Base-by-base conservation (phyloP, 345 rosid species). In the Acer saccharum region DNA sequence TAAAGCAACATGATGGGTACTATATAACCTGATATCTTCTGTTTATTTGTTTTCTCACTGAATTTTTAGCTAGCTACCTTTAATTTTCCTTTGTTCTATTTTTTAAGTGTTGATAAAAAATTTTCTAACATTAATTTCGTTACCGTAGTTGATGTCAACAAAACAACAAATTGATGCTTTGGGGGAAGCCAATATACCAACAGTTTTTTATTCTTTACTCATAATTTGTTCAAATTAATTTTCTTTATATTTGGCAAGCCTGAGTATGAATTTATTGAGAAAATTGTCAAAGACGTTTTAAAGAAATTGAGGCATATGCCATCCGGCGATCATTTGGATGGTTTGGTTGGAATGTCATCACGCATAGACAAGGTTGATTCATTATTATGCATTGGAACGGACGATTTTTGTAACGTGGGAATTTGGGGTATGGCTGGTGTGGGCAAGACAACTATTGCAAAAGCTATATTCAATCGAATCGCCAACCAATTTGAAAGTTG, bases 361-460 rank as follows among this genome's bases (percentile, higher is more conserved):
- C 79, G 66, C 6, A 9, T 75, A 0, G 13, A 39, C 7, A 27
- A 64, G 21, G 12, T 84, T 8, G 29, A 65, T 6, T n/a, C 43
- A 13, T 12, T 60, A 1, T 12, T 84, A 55, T 0, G 41, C 10
- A 16, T 48, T 11, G 66, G 21, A 3, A 39, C 74, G 2, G 7
- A 0, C 12, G 79, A 65, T 25, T 74, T 74, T 25, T 62, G 25
- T 8, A 35, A 78, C 16, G 29, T 76, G 13, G 81, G 87, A 35
- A 76, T 81, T 18, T 64, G 64, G 41, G 84, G 87, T 3, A 73
- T 79, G 73, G 79, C 84, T 29, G 84, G 85, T 0, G 69, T 79
- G 0, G 87, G 87, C 6, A 84, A 84, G 57, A 84, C 84, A 7
- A 75, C 87, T 16, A 41, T 86, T 50, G 84, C 88, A 65, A 79